Evolutionary conservation across 768 basidiomycete genomes (phyloP).

Genomic region (Mycena pura): DNA sequence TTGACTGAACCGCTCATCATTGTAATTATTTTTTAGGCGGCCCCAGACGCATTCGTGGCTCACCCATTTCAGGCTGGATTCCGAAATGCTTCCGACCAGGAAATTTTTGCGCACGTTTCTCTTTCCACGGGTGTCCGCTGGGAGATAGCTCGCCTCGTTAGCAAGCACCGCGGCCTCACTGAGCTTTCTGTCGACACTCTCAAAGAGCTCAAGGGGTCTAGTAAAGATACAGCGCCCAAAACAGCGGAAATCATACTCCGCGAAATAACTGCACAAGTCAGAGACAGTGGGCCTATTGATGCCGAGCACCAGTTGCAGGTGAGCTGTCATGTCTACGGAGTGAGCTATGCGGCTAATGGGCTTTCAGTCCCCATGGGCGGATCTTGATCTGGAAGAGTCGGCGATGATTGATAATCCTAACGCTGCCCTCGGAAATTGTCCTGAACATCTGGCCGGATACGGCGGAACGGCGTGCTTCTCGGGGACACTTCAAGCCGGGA

Average conservation of each 20-base stretch:
- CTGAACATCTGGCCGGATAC: slow-evolving; percentile 38
- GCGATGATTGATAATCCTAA: slow-evolving; percentile 40
- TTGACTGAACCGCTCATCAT: slow-evolving; percentile 6
- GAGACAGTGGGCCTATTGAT: neutral
- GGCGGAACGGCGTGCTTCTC: slow-evolving; percentile 65
- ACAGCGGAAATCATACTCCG: slow-evolving; percentile 22
- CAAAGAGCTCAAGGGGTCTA: slow-evolving; percentile 38
- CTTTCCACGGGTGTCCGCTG: slow-evolving; percentile 57
- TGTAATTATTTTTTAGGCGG: neutral
- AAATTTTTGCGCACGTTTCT: neutral
- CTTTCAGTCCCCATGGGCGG: slow-evolving; percentile 63
- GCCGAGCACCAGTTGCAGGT: slow-evolving; percentile 29
- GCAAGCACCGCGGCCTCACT: slow-evolving; percentile 33
- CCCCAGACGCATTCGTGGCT: too few species aligned
- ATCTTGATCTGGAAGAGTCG: slow-evolving; percentile 63
- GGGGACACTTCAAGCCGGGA: slow-evolving; percentile 33
- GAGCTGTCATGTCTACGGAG: neutral
- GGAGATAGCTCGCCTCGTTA: slow-evolving; percentile 56
- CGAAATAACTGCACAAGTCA: neutral
- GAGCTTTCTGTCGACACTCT: slow-evolving; percentile 40
- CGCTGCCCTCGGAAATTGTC: slow-evolving; percentile 52
- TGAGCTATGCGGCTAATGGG: neutral
- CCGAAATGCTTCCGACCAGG: neutral
- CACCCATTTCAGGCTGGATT: slow-evolving; percentile 15
- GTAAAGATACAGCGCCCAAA: slow-evolving; percentile 41